phyloP scores from a whole-genome alignment of 1,139 yeast species.

The Yamadazyma dendronema region DNA sequence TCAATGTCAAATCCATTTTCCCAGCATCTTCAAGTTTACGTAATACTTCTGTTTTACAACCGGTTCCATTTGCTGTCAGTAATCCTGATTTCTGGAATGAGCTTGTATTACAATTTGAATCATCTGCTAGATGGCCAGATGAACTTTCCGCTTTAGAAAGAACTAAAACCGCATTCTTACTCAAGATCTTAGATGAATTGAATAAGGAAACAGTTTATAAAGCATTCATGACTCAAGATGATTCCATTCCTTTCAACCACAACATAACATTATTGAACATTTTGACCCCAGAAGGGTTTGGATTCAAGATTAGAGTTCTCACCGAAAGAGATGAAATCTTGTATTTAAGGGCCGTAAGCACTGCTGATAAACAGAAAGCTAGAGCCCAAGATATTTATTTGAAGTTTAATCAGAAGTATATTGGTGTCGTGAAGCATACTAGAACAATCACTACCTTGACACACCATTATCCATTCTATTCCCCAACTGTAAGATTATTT shows the following conservation, averaged over 20 bases:
- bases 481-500: constrained; percentile 79
- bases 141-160: constrained; percentile 81
- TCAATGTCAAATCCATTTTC: constrained; percentile 64
- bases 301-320: constrained; percentile 69
- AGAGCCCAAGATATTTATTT: constrained; percentile 62
- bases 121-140: constrained; percentile 94
- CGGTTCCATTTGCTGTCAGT: constrained; percentile 77
- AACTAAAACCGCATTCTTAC: constrained; percentile 84
- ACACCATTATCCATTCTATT: constrained; percentile 69
- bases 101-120: constrained; percentile 80
- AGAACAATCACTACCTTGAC: constrained; percentile 71
- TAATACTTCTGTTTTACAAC: constrained; percentile 70
- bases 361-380: constrained; percentile 58
- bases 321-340: constrained; percentile 81
- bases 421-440: constrained; percentile 77
- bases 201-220: constrained; percentile 51
- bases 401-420: constrained; percentile 64
- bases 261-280: constrained; percentile 60
- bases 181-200: constrained; percentile 66
- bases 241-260: constrained; percentile 62
- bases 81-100: constrained; percentile 83
- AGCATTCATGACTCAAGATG: constrained; percentile 61
- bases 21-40: constrained; percentile 76
- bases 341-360: constrained; percentile 66
- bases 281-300: constrained; percentile 84